Base-by-base conservation (phyloP, 2,329 filamentous ascomycete genomes). In the Magnaporthiopsis incrustans region DNA sequence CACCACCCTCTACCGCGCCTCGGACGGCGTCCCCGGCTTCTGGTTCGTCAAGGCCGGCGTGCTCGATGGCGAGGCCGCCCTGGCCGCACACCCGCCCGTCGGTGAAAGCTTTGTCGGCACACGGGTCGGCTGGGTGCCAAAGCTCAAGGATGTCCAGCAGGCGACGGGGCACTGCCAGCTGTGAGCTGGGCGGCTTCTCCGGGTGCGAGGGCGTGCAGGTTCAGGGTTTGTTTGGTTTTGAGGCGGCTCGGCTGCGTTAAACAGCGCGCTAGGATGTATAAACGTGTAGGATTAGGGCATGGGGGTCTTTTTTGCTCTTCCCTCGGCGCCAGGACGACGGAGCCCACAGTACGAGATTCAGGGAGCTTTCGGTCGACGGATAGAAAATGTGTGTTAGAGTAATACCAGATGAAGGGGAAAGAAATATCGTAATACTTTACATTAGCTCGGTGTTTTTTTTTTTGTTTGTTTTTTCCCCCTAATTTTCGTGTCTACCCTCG, bases 41-140 rank as follows among this genome's bases (percentile, higher is more conserved):
- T 35, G 38, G 11, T 61, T 61, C 38, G 60, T 61, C 25, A 61
- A 61, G 60, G 60, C 60, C 35, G 60, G 60, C 18, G 60, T 61
- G 12, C 50, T 61, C 27, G 60, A 53, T 38, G 35, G 50, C 25
- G 33, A 27, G 15, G n/a, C 38, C 4, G 44, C 44, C 44, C 18
- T 53, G 18, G 22, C 44, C 15, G 4, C 44, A 7, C 44, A 53
- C 44, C 44, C 44, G 44, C 44, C 44, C 44, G 44, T 10, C 44
- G 44, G 44, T 18, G 44, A 53, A 18, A n/a, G 44, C 44, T 53
- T 53, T 6, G 44, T 53, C 44, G 44, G 44, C 44, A 53, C 44
- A 1, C 12, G 44, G 18, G 22, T 53, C 44, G 44, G 22, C 44
- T 53, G 44, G 44, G 44, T 53, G 44, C 44, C 44, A 22, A 53